A percentile compares a stretch with the other conserved stretches of the same genome.
These are phyloP conservation scores for Micromonas commoda DNA, from an alignment of 139 green algal genomes.

Conservation along the genomic window DNA sequence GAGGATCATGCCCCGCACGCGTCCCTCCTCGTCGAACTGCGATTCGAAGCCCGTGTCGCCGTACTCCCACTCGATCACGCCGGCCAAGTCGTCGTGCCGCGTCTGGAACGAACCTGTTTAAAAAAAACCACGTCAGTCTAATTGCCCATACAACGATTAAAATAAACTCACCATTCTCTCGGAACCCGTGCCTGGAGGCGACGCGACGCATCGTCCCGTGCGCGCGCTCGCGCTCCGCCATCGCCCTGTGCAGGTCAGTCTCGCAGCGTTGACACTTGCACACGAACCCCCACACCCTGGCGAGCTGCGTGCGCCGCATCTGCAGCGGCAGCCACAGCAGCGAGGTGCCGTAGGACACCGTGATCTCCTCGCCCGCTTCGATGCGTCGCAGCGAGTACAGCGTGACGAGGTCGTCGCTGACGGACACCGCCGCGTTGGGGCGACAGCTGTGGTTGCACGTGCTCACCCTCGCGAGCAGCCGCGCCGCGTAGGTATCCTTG, in stretches of 20 bases:
- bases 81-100: background rate
- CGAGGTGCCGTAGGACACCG: background rate
- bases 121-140: no score
- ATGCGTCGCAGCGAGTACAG: conserved; percentile 1
- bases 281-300: background rate
- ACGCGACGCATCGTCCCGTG: background rate
- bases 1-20: background rate
- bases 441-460: conserved; percentile 7
- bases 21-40: background rate
- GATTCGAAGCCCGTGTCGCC: conserved; percentile 12
- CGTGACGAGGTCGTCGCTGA: background rate
- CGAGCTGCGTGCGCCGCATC: background rate
- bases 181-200: background rate
- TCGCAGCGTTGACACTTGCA: conserved; percentile 3
- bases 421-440: background rate
- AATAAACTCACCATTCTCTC: no score
- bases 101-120: no score
- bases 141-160: no score
- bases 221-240: background rate
- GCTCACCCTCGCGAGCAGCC: background rate
- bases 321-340: background rate
- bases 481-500: no score
- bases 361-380: conserved; percentile 12
- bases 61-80: background rate
- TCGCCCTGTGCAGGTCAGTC: background rate